Conservation (phyloP, 129 eudicot species). For the Scalesia atractyloides region DNA sequence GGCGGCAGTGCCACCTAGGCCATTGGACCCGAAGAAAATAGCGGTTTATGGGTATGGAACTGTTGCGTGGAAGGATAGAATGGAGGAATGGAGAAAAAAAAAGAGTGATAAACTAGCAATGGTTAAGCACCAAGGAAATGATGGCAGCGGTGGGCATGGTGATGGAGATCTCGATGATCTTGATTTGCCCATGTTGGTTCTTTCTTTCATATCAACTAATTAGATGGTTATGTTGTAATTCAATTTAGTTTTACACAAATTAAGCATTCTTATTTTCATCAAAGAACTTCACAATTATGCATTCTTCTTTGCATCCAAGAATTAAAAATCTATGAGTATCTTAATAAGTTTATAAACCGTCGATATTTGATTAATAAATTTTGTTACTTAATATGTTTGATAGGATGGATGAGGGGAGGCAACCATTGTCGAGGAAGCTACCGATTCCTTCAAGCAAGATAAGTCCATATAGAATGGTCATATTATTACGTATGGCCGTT, state of each 20-base stretch:
- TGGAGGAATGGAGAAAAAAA: constrained; percentile 56
- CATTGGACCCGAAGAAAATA: constrained; percentile 64
- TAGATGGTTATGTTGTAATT: not conserved
- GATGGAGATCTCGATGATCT: constrained; percentile 42
- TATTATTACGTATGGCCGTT: constrained; percentile 52
- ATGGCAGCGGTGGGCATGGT: not conserved
- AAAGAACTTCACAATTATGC: not conserved
- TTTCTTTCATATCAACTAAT: constrained; percentile 9
- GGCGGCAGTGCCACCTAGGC: constrained; percentile 60
- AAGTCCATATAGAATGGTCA: constrained; percentile 56
- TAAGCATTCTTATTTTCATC: not conserved
- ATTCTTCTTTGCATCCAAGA: not conserved
- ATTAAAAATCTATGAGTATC: not conserved
- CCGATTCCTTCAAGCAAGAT: constrained; percentile 64
- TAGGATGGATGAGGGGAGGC: constrained; percentile 65
- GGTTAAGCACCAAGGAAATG: constrained; percentile 29
- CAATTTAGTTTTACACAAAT: not conserved
- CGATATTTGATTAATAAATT: not conserved
- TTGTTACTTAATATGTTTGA: constrained; percentile 5
- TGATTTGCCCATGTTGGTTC: constrained; percentile 44
- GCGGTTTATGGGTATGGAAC: constrained; percentile 63
- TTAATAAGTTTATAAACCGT: not conserved
- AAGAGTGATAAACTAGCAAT: constrained; percentile 36
- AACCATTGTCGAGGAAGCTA: constrained; percentile 54
- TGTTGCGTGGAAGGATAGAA: constrained; percentile 67